Conservation (phyloP, 257 asterid species). For the Haberlea rhodopensis region DNA sequence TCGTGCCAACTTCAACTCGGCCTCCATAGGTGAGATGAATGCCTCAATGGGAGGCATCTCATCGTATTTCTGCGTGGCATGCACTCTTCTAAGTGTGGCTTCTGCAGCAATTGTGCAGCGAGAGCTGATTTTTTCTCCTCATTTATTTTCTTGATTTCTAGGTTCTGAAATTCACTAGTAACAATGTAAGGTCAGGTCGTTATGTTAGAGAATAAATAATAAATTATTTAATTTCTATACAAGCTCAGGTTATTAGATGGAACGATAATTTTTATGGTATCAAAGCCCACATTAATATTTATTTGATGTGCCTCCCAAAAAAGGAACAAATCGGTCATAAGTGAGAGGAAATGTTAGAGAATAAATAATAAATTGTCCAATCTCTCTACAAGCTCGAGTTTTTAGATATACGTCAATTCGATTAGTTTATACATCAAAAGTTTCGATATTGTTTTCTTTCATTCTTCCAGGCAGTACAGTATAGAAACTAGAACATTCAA, state of each 20-base stretch:
- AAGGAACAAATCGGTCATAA: no score
- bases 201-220: no score
- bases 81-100: conserved; percentile 93
- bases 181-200: conserved; percentile 24
- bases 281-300: no score
- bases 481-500: conserved; percentile 14
- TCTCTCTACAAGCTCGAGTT: no score
- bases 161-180: conserved; percentile 52
- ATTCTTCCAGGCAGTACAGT: not conserved
- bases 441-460: conserved; percentile 10
- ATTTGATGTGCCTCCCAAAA: no score
- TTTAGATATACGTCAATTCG: no score
- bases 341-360: no score
- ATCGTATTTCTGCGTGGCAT: conserved; percentile 90
- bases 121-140: conserved; percentile 83
- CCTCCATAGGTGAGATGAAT: conserved; percentile 85
- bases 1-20: conserved; percentile 87
- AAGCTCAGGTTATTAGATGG: no score
- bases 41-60: conserved; percentile 97
- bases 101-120: conserved; percentile 96
- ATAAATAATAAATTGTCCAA: no score
- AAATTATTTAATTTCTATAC: no score
- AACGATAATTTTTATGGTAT: no score
- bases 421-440: not conserved
- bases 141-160: conserved; percentile 72